Evolutionary conservation across 2,329 filamentous ascomycete species (phyloP).

Genomic region (Tolypocladium amazonense): DNA sequence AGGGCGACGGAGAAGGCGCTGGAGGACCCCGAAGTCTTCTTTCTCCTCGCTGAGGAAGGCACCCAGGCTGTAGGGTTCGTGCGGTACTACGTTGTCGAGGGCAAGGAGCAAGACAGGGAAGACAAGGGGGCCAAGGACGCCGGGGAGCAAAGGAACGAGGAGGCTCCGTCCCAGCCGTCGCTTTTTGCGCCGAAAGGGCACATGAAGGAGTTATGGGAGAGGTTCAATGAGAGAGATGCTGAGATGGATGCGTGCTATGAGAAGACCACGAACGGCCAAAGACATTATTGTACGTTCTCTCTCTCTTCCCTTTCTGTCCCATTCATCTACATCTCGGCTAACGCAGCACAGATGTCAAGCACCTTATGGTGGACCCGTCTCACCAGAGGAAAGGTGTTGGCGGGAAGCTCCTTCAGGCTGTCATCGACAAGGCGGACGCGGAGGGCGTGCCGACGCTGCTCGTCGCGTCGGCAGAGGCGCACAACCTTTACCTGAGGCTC

Average conservation of each 20-base stretch:
- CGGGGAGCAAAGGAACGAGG: background rate
- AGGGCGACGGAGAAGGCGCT: background rate
- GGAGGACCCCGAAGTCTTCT: background rate
- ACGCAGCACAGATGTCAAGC: conserved; percentile 6
- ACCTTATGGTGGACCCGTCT: conserved; percentile 11
- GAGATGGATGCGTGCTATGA: conserved; percentile 11
- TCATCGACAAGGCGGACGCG: conserved; percentile 3
- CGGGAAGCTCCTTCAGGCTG: conserved; percentile 4
- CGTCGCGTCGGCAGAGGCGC: conserved; percentile 10
- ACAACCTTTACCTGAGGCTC: conserved; percentile 7
- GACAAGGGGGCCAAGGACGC: background rate
- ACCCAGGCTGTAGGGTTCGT: conserved; percentile 1
- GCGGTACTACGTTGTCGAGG: background rate
- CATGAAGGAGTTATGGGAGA: conserved; percentile 11
- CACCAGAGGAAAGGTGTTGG: conserved; percentile 11
- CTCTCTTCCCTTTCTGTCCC: background rate
- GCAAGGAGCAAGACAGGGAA: background rate
- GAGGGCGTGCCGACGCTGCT: conserved; percentile 6
- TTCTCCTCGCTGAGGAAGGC: conserved; percentile 1
- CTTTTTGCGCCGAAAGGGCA: conserved; percentile 7
- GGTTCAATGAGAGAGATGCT: conserved; percentile 6
- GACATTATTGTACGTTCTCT: conserved; percentile 9
- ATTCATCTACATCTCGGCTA: background rate
- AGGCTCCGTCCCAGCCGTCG: background rate
- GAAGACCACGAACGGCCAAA: conserved; percentile 5